Evolutionary conservation across 148 eudicot genomes (phyloP).

Genomic region (Rhododendron kiyosumense): DNA sequence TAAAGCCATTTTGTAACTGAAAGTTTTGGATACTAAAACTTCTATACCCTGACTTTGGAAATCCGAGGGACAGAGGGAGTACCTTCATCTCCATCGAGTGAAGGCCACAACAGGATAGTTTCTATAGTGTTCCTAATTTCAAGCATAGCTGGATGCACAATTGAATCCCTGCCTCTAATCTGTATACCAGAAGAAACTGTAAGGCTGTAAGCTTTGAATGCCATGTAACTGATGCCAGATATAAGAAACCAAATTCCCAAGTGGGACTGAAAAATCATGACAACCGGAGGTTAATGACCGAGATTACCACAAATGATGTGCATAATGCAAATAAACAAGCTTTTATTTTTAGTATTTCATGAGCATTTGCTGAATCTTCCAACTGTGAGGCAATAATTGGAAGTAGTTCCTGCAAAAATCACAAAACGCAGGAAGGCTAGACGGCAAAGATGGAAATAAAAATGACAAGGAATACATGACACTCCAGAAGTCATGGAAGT

Average conservation of each 20-base stretch:
- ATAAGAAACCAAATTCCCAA: not conserved
- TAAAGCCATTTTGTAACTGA: not conserved
- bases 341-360: conserved; percentile 53
- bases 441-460: not conserved
- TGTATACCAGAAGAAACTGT: conserved; percentile 11
- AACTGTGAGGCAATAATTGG: conserved; percentile 51
- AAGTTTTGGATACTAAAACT: not conserved
- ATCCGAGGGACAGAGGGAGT: not conserved
- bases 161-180: conserved; percentile 56
- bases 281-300: not conserved
- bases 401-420: conserved; percentile 47
- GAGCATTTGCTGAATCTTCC: conserved; percentile 38
- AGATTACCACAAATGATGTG: conserved; percentile 65
- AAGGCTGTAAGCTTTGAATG: not conserved
- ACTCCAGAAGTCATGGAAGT: not conserved
- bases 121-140: conserved; percentile 38
- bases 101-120: conserved; percentile 59
- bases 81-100: conserved; percentile 69
- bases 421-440: not conserved
- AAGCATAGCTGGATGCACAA: conserved; percentile 36
- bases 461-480: not conserved
- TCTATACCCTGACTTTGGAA: not conserved
- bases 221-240: not conserved
- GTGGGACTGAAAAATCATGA: not conserved
- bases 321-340: conserved; percentile 72